A percentile compares a stretch with the other conserved stretches of the same genome.
These are phyloP conservation scores for Penicillium sp. DNA, from an alignment of 2,329 filamentous ascomycete genomes.

Conservation along the genomic window DNA sequence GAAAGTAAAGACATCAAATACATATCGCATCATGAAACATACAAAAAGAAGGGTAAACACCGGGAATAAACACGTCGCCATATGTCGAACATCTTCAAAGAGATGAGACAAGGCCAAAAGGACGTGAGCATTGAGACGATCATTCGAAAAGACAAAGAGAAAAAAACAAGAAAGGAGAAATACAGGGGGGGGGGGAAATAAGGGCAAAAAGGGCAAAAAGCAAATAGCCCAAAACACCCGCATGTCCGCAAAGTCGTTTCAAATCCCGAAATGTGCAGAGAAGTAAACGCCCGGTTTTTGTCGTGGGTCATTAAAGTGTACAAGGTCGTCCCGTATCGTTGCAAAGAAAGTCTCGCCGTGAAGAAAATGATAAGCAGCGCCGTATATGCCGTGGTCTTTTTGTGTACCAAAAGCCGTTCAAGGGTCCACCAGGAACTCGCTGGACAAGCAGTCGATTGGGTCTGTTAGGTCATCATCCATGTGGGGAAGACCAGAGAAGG, in stretches of 20 bases:
- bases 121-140: constrained; percentile 4
- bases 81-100: constrained; percentile 9
- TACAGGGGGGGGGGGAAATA: constrained; percentile 13
- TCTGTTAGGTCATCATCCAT: constrained; percentile 36
- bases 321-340: constrained; percentile 24
- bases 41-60: constrained; percentile 16
- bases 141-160: constrained; percentile 14
- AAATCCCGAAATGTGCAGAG: constrained; percentile 10
- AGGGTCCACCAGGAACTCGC: constrained; percentile 39
- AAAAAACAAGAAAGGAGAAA: constrained; percentile 19
- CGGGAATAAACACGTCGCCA: not conserved
- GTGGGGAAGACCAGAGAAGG: constrained; percentile 23
- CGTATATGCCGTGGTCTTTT: constrained; percentile 12
- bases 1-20: constrained; percentile 17
- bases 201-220: not conserved
- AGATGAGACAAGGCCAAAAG: constrained; percentile 8
- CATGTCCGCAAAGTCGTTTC: constrained; percentile 8
- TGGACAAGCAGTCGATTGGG: constrained; percentile 40
- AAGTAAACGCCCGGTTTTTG: constrained; percentile 11
- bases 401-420: constrained; percentile 9
- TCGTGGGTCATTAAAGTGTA: constrained; percentile 27
- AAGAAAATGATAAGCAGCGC: constrained; percentile 13
- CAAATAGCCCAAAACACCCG: constrained; percentile 5
- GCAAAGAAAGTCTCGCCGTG: constrained; percentile 15
- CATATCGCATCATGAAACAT: constrained; percentile 18